Base-by-base conservation (phyloP, 176 grass and related monocot genomes). In the Thinopyrum elongatum region DNA sequence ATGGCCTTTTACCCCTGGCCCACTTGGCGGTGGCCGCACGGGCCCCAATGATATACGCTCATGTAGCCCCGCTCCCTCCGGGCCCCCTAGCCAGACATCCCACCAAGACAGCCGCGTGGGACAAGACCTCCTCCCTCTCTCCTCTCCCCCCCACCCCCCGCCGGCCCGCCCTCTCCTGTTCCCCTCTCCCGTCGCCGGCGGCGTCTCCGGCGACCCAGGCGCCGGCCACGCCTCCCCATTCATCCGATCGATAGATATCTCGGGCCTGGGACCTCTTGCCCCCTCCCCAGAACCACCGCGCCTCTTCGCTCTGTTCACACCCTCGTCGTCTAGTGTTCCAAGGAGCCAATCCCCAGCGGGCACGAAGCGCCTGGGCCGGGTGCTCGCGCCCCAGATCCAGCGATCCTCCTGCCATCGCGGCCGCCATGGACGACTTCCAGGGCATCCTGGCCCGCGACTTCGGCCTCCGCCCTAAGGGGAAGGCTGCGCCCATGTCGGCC, bases 391-490 rank as follows among this genome's bases (percentile, higher is more conserved):
- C 19, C 82, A 53, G 86, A 91, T 91, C 90, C 86, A 2, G 13
- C 10, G 82, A 88, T 46, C 78, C 77, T 15, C 31, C 83, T 26
- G 12, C 19, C 9, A 8, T 10, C 17, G 49, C 23, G 11, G 44
- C 7, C 14, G 67, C 9, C 68, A 94, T 94, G 92, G 92, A 94
- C 49, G 89, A 94, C 72, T 86, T 94, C 71, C 73, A 90, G 35
- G 89, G 88, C 85, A 63, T 91, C 60, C 88, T 94, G 85, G 74
- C 80, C 65, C 86, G 89, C 26, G 92, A 94, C 83, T 94, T 94
- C 84, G 92, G 89, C 70, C 77, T 94, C 58, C 87, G 92, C 19
- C 92, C 89, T 7, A 69, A 83, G 83, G 89, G 92, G 8, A 94
- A 91, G 71, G 84, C 89, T 10, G 80, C 92, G 51, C 92, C 92